Conservation (phyloP, 768 basidiomycete species). For the Strobilomyces confusus region DNA sequence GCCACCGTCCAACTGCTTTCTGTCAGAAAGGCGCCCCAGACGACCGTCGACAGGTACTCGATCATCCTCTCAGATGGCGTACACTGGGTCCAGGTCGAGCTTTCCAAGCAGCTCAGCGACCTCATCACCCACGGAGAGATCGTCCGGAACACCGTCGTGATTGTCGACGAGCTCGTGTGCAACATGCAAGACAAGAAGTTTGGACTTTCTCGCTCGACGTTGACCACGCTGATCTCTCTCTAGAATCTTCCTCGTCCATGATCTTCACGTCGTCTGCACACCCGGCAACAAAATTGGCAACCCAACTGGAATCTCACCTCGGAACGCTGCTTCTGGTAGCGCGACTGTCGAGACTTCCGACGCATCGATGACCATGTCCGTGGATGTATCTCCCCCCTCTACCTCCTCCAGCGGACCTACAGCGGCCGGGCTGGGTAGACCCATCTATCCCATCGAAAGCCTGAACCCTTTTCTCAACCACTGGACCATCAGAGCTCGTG, state of each 20-base stretch:
- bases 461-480: slow-evolving; percentile 96
- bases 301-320: slow-evolving; percentile 38
- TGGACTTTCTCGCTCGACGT: slow-evolving; percentile 16
- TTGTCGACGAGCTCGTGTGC: slow-evolving; percentile 71
- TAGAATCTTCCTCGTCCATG: slow-evolving; percentile 81
- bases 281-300: slow-evolving; percentile 72
- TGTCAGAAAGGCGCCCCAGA: too few species aligned
- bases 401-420: slow-evolving; percentile 4
- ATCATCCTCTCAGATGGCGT: slow-evolving; percentile 89
- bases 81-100: slow-evolving; percentile 87
- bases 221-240: not conserved
- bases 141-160: slow-evolving; percentile 61
- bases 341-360: slow-evolving; percentile 22
- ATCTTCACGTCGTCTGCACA: slow-evolving; percentile 51
- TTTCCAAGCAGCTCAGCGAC: slow-evolving; percentile 84
- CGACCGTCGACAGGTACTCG: slow-evolving; percentile 48
- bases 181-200: slow-evolving; percentile 79
- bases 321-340: slow-evolving; percentile 28
- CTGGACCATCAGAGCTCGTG: slow-evolving; percentile 97
- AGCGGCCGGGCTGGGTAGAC: slow-evolving; percentile 20
- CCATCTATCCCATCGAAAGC: slow-evolving; percentile 82
- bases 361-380: slow-evolving; percentile 24
- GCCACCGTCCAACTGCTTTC: too few species aligned
- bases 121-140: slow-evolving; percentile 64
- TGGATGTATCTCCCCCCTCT: slow-evolving; percentile 17